phyloP scores from a whole-genome alignment of 345 rosid genomes.

The Salix koriyanagi region DNA sequence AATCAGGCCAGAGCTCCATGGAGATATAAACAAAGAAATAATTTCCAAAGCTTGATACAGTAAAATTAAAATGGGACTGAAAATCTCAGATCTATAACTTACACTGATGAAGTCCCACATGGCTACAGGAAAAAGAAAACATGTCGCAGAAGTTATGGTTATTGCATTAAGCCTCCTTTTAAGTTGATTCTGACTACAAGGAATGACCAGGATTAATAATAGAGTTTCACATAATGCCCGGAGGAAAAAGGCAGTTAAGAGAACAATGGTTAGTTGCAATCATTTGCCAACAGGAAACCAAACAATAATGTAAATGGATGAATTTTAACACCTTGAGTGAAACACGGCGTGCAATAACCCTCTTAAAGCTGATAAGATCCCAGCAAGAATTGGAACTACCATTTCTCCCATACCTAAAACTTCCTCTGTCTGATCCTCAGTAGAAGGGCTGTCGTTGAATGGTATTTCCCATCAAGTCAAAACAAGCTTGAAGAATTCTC shows the following conservation, averaged over 20 bases:
- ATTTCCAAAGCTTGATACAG: no score
- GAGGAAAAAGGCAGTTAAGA: not conserved
- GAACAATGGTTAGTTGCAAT: not conserved
- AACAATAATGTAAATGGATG: not conserved
- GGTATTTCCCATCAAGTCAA: no score
- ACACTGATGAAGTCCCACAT: conserved; percentile 94
- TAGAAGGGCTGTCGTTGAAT: no score
- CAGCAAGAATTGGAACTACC: conserved; percentile 79
- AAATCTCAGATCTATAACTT: conserved; percentile 28
- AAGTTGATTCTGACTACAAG: conserved; percentile 62
- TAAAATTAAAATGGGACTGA: not conserved
- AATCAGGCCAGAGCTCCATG: no score
- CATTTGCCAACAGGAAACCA: conserved; percentile 5
- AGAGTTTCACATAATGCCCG: not conserved
- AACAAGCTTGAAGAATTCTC: no score
- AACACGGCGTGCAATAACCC: conserved; percentile 90
- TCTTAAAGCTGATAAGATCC: conserved; percentile 89
- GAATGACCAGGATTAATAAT: not conserved
- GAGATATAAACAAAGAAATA: no score
- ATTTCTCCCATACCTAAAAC: conserved; percentile 67
- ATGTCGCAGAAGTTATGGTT: conserved; percentile 74
- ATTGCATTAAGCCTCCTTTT: conserved; percentile 87
- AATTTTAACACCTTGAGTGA: conserved; percentile 70
- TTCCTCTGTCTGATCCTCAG: conserved; percentile 45
- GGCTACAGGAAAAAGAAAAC: conserved; percentile 72